These are phyloP conservation scores for Orbilia oligospora DNA, from an alignment of 2,329 filamentous ascomycete genomes.

Conservation along the genomic window DNA sequence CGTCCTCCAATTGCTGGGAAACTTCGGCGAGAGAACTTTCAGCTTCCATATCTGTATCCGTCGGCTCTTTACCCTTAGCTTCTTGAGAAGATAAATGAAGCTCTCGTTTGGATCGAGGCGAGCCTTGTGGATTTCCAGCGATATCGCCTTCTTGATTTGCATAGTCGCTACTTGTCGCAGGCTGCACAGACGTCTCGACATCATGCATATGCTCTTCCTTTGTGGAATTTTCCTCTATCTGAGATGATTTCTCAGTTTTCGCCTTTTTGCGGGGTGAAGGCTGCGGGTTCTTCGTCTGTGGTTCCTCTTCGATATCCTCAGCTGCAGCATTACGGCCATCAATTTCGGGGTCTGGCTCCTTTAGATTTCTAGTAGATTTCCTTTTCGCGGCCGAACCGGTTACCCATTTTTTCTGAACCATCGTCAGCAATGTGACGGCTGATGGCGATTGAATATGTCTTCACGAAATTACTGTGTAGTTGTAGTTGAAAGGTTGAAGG, in stretches of 20 bases:
- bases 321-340: slow-evolving; percentile 20
- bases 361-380: slow-evolving; percentile 33
- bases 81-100: slow-evolving; percentile 2
- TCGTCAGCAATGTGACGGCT: background rate
- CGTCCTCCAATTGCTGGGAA: slow-evolving; percentile 42
- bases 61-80: background rate
- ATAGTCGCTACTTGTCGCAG: slow-evolving; percentile 36
- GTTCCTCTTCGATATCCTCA: slow-evolving; percentile 8
- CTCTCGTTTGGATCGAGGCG: background rate
- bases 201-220: slow-evolving; percentile 23
- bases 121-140: background rate
- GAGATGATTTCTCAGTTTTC: slow-evolving; percentile 28
- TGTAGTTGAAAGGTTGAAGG: slow-evolving; percentile 1
- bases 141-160: slow-evolving; percentile 11
- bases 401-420: slow-evolving; percentile 48
- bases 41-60: slow-evolving; percentile 27
- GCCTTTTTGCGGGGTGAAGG: slow-evolving; percentile 50
- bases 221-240: background rate
- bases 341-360: slow-evolving; percentile 9
- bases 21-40: slow-evolving; percentile 47
- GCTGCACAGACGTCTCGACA: background rate
- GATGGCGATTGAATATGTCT: slow-evolving; percentile 2
- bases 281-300: slow-evolving; percentile 11
- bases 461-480: slow-evolving; percentile 14
- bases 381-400: slow-evolving; percentile 37